These are phyloP conservation scores for Hyaloscypha variabilis DNA, from an alignment of 495 filamentous ascomycete species.

Conservation along the genomic window DNA sequence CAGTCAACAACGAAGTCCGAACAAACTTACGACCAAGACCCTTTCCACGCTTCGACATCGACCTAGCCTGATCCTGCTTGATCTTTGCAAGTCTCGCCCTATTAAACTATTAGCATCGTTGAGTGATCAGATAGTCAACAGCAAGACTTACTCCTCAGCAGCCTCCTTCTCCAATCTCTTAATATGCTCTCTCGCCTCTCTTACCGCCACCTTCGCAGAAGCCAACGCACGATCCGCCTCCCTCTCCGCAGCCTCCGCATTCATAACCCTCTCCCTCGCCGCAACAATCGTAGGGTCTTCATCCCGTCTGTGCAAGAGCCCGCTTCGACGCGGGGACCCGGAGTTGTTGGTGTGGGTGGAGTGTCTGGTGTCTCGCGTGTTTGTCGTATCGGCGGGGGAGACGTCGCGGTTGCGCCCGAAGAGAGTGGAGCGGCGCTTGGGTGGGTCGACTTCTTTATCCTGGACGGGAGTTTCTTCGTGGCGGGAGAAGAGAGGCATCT, in stretches of 20 bases:
- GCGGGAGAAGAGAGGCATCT: conserved; percentile 53
- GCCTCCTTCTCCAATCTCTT: conserved; percentile 65
- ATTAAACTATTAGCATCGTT: neutral
- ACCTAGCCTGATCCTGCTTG: conserved; percentile 65
- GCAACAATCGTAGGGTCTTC: conserved; percentile 61
- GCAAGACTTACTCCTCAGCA: conserved; percentile 52
- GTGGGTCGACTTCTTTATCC: conserved; percentile 2
- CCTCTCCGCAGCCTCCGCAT: conserved; percentile 60
- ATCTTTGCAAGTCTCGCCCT: conserved; percentile 61
- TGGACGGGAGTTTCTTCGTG: conserved; percentile 36
- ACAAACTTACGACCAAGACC: conserved; percentile 60
- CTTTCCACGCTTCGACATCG: conserved; percentile 66
- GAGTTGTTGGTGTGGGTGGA: conserved; percentile 30
- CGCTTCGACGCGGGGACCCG: conserved; percentile 26
- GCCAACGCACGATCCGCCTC: conserved; percentile 65
- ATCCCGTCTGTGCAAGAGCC: conserved; percentile 36
- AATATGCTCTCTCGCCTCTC: conserved; percentile 63
- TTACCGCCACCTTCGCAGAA: conserved; percentile 56
- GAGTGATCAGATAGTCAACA: neutral
- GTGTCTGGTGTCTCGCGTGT: conserved; percentile 5
- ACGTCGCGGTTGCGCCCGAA: conserved; percentile 45
- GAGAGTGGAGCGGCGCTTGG: conserved; percentile 45
- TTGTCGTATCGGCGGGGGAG: conserved; percentile 38
- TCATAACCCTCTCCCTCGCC: conserved; percentile 58
- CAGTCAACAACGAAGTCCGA: neutral